These are phyloP conservation scores for Apiotrichum siamense DNA, from an alignment of 1,284 basidiomycete species.

Conservation along the genomic window DNA sequence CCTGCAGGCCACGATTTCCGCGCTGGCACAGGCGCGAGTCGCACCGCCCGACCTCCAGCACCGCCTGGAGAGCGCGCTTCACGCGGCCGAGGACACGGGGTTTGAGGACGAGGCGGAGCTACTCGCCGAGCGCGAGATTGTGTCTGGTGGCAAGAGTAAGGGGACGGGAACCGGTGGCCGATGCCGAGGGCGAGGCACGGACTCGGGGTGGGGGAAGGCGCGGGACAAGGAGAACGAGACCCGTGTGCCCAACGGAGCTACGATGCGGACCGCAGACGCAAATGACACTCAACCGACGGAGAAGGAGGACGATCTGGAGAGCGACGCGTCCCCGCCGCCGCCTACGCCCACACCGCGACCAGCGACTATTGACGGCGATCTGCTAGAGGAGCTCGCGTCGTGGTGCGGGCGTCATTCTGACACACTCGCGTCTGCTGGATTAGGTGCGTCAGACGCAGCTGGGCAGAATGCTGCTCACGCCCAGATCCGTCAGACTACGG, in stretches of 20 bases:
- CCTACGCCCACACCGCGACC: not conserved
- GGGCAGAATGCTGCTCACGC: not conserved
- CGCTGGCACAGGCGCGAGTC: slow-evolving; percentile 15
- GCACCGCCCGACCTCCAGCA: slow-evolving; percentile 17
- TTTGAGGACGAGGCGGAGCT: not conserved
- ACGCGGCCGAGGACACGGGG: not conserved
- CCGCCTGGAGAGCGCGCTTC: slow-evolving; percentile 7
- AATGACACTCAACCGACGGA: not conserved
- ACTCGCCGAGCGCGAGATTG: not conserved
- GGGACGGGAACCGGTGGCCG: not conserved
- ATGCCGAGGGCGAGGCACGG: not conserved
- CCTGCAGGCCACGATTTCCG: slow-evolving; percentile 25
- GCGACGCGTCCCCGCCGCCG: slow-evolving; percentile 2
- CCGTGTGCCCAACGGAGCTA: too few relatives aligned
- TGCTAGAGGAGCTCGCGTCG: slow-evolving; percentile 15
- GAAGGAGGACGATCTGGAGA: not conserved
- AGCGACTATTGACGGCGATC: slow-evolving; percentile 13
- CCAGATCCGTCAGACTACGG: slow-evolving; percentile 30
- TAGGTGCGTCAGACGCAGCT: slow-evolving; percentile 12
- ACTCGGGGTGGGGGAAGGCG: too few relatives aligned
- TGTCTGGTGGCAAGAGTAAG: not conserved
- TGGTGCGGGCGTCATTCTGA: slow-evolving; percentile 12
- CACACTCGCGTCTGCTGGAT: slow-evolving; percentile 2
- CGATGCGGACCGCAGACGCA: not conserved
- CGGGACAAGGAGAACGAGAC: too few relatives aligned